These are phyloP conservation scores for Argentina anserina DNA, from an alignment of 306 rosid species.

Conservation along the genomic window DNA sequence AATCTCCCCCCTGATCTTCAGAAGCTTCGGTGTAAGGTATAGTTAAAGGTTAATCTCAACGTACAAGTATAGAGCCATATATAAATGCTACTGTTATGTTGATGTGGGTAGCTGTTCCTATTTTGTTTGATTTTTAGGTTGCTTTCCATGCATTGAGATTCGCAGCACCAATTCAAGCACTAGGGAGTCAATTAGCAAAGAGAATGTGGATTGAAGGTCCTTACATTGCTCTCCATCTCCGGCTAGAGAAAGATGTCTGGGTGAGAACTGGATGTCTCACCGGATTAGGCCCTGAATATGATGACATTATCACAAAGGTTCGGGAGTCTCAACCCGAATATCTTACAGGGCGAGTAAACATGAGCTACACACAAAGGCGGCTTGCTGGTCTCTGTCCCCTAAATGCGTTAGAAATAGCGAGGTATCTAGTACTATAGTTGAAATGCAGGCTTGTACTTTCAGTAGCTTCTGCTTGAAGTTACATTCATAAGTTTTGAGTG, in stretches of 20 bases:
- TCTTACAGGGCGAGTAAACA: conserved; percentile 42
- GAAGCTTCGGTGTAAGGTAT: conserved; percentile 58
- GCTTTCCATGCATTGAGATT: conserved; percentile 54
- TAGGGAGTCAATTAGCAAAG: conserved; percentile 41
- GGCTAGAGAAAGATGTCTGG: conserved; percentile 59
- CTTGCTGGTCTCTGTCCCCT: conserved; percentile 52
- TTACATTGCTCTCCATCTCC: conserved; percentile 51
- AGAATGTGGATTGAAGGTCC: conserved; percentile 70
- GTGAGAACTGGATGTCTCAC: conserved; percentile 59
- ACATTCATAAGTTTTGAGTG: not conserved
- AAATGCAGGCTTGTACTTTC: not conserved
- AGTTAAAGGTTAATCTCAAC: not conserved
- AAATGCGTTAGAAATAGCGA: conserved; percentile 48
- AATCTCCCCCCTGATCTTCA: conserved; percentile 54
- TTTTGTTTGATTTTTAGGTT: conserved; percentile 29
- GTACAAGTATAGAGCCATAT: not conserved
- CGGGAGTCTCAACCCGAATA: conserved; percentile 42
- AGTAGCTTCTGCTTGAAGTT: not conserved
- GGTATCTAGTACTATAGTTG: conserved; percentile 16
- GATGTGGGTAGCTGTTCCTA: not conserved
- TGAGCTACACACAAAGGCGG: conserved; percentile 32
- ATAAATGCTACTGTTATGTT: not conserved
- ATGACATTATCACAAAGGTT: conserved; percentile 26
- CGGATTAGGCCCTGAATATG: conserved; percentile 45
- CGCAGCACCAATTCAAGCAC: conserved; percentile 43